These are phyloP conservation scores for Quercus bicolor DNA, from an alignment of 306 rosid species.

Conservation along the genomic window DNA sequence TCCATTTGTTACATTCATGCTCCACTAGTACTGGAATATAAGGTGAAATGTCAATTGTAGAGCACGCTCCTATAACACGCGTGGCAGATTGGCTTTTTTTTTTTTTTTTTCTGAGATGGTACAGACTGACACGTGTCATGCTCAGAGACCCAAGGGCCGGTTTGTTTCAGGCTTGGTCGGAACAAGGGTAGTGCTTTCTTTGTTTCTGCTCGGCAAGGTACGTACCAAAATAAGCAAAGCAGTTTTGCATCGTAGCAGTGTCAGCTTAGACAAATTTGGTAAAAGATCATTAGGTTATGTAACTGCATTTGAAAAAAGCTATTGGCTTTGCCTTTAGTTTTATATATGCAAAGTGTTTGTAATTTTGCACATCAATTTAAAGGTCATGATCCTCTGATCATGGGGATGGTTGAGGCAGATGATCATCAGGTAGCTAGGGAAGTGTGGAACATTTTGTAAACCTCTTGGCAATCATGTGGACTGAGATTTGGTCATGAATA, in stretches of 20 bases:
- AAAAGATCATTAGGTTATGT: constrained; percentile 22
- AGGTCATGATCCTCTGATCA: constrained; percentile 25
- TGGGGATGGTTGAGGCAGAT: constrained; percentile 6
- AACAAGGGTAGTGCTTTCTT: constrained; percentile 1
- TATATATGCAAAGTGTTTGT: neutral
- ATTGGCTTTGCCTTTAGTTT: neutral
- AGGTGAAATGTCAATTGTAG: neutral
- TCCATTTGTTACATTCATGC: neutral
- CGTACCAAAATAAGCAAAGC: constrained; percentile 7
- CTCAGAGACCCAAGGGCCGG: neutral
- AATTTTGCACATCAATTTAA: constrained; percentile 15
- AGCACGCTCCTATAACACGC: neutral
- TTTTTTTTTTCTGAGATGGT: neutral
- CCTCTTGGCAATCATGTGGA: constrained; percentile 39
- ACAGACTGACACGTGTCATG: constrained; percentile 31
- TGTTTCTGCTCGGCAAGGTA: constrained; percentile 1
- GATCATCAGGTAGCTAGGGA: neutral
- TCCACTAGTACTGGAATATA: neutral
- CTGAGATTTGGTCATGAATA: constrained; percentile 42
- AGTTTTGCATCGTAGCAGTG: constrained; percentile 12
- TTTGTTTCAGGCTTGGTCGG: constrained; percentile 30
- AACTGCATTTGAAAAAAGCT: constrained; percentile 17
- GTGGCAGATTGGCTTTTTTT: neutral
- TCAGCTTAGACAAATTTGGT: constrained; percentile 34
- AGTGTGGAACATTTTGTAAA: constrained; percentile 5